Evolutionary conservation across 257 asterid genomes (phyloP), one percentile per base, ranked within the genome.

Genomic region (Thymus quinquecostatus): DNA sequence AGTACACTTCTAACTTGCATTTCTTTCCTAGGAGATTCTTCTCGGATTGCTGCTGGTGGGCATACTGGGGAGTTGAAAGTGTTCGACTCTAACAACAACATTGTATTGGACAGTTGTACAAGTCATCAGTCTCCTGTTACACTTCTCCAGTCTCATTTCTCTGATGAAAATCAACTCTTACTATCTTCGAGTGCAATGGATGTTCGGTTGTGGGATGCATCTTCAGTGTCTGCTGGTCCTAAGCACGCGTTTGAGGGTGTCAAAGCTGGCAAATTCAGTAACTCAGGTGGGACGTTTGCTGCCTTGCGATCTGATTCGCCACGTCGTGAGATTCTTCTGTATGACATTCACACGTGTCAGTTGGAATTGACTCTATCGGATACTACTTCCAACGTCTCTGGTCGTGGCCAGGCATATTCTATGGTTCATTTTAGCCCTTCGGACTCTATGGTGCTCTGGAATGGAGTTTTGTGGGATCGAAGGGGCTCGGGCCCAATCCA

Each of bases 381-480:
- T 74, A 69, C 93, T 6, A 79, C 98, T 41, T 77, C 71, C 62
- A 78, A 72, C 58, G 68, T 78, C 57, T 80, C 93, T 30, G 92
- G 91, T 29, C 88, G 96, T 32, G 98, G 96, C 57, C 89, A 88
- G 64, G 74, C 89, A 12, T 84, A 89, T 79, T 88, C 99, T 49
- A 83, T 68, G 21, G 87, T 87, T 70, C 99, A 95, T 80, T 95
- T 92, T 72, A 88, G 90, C 73, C 98, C 97, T 4, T 83, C 87
- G 1, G 97, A 94, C 63, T 70, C 87, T 57, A 85, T 85, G 96
- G 88, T 94, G 41, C 92, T 95, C 32, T 95, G 97, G 96, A 89
- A 92, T 47, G 99, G 99, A 63, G 95, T 95, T 60, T 83, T 95
- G 78, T 95, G 97, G 98, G 99, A 95, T 74, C 87, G 86, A 47